Evolutionary conservation across 768 basidiomycete genomes (phyloP).

Genomic region (Multifurca ochricompacta): DNA sequence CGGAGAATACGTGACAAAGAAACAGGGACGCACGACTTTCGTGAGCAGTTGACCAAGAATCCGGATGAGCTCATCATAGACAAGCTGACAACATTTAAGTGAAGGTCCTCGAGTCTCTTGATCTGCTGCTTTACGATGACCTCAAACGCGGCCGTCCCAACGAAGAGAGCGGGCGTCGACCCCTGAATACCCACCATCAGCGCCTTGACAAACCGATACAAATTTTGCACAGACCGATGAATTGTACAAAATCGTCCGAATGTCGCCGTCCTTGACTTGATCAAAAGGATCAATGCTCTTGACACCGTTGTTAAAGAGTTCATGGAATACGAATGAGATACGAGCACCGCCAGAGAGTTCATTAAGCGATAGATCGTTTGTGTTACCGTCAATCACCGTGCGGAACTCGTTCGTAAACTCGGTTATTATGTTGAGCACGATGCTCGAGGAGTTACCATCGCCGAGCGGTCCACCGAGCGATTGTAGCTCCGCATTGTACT

Average conservation of each 20-base stretch:
- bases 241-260: constrained; percentile 92
- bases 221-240: constrained; percentile 68
- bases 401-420: constrained; percentile 98
- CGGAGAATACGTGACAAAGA: not conserved
- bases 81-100: constrained; percentile 89
- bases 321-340: constrained; percentile 98
- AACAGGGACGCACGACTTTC: constrained; percentile 62
- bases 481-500: constrained; percentile 77
- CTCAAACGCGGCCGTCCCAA: constrained; percentile 95
- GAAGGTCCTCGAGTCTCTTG: constrained; percentile 87
- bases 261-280: constrained; percentile 98
- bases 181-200: constrained; percentile 44
- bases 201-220: not conserved
- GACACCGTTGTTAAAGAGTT: constrained; percentile 94
- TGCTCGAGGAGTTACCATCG: constrained; percentile 78
- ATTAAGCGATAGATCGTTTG: constrained; percentile 89
- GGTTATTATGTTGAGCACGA: constrained; percentile 95
- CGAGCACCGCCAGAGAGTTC: constrained; percentile 98
- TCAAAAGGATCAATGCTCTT: constrained; percentile 97
- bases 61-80: constrained; percentile 95
- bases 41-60: constrained; percentile 86
- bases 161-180: constrained; percentile 92
- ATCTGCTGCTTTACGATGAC: constrained; percentile 99
- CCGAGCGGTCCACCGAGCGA: constrained; percentile 83
- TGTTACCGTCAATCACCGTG: constrained; percentile 94